Percentiles rank a stretch among this genome's conserved stretches.
Evolutionary conservation across 2,329 filamentous ascomycete species (phyloP).

Genomic region (Geoglossum cookeanum): DNA sequence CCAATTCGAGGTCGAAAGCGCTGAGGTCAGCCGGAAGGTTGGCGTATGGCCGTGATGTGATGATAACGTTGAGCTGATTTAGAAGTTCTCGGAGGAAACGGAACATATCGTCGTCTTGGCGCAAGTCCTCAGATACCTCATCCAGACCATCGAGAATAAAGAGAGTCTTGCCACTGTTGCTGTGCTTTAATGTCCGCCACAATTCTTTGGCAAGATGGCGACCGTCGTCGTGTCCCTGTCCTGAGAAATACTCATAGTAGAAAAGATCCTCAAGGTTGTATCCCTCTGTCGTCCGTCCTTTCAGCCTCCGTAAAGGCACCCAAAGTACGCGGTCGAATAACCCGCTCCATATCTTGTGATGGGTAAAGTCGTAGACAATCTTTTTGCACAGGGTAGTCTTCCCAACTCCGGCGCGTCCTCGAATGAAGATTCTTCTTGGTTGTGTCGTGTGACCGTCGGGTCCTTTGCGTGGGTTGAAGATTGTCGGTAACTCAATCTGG

Average conservation of each 20-base stretch:
- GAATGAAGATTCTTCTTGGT: slow-evolving; percentile 20
- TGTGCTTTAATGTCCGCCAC: neutral
- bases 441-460: slow-evolving; percentile 5
- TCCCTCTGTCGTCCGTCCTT: slow-evolving; percentile 8
- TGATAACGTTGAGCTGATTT: slow-evolving; percentile 19
- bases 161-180: slow-evolving; percentile 14
- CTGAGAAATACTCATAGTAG: slow-evolving; percentile 15
- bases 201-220: neutral
- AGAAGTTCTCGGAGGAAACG: slow-evolving; percentile 17
- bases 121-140: slow-evolving; percentile 18
- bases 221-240: slow-evolving; percentile 4
- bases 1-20: slow-evolving; percentile 19
- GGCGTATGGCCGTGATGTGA: slow-evolving; percentile 22
- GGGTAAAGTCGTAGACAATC: slow-evolving; percentile 19
- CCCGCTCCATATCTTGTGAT: slow-evolving; percentile 12
- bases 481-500: slow-evolving; percentile 12
- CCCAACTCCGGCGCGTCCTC: slow-evolving; percentile 21
- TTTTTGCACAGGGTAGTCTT: slow-evolving; percentile 27
- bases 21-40: neutral
- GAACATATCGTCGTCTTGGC: slow-evolving; percentile 7
- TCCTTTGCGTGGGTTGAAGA: slow-evolving; percentile 15
- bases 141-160: slow-evolving; percentile 28
- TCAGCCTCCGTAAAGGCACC: slow-evolving; percentile 22
- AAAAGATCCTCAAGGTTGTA: slow-evolving; percentile 13
- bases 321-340: slow-evolving; percentile 23